Percentiles rank a stretch among this genome's conserved stretches.
phyloP scores from a whole-genome alignment of 1,284 basidiomycete genomes.

The Phellinidium pouzarii region DNA sequence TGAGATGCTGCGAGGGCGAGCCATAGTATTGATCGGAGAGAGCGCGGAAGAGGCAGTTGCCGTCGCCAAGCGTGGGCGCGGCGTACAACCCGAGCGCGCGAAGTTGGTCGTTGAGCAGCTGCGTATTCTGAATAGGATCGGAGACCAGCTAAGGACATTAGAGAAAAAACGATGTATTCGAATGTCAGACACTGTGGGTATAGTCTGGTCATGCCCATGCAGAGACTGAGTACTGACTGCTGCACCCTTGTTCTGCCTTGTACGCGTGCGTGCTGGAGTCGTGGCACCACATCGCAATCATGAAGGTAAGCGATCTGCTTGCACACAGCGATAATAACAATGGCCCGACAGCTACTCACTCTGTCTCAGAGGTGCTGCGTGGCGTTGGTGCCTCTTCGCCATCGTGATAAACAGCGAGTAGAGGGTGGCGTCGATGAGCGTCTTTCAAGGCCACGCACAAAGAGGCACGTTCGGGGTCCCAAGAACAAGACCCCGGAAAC shows the following conservation, averaged over 20 bases:
- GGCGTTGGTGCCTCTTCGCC: conserved; percentile 18
- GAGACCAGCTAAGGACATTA: conserved; percentile 40
- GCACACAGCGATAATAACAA: background rate
- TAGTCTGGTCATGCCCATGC: background rate
- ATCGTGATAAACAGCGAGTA: conserved; percentile 13
- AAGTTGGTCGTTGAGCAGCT: conserved; percentile 61
- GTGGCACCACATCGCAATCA: conserved; percentile 9
- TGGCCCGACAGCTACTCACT: conserved; percentile 16
- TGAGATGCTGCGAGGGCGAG: conserved; percentile 59
- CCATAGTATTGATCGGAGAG: conserved; percentile 81
- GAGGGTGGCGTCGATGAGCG: conserved; percentile 10
- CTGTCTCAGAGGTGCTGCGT: conserved; percentile 16
- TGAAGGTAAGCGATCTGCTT: background rate
- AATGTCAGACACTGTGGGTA: conserved; percentile 6
- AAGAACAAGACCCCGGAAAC: background rate
- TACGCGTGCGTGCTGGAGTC: conserved; percentile 19
- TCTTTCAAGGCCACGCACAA: background rate
- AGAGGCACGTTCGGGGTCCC: background rate
- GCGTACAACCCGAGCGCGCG: conserved; percentile 71
- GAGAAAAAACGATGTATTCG: background rate
- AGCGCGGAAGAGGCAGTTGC: conserved; percentile 84
- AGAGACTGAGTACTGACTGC: conserved; percentile 13
- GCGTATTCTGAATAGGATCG: conserved; percentile 59
- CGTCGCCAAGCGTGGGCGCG: conserved; percentile 74
- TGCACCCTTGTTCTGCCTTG: conserved; percentile 19